These are phyloP conservation scores for Alternaria tenuissima DNA, from an alignment of 2,329 filamentous ascomycete species.

Conservation along the genomic window DNA sequence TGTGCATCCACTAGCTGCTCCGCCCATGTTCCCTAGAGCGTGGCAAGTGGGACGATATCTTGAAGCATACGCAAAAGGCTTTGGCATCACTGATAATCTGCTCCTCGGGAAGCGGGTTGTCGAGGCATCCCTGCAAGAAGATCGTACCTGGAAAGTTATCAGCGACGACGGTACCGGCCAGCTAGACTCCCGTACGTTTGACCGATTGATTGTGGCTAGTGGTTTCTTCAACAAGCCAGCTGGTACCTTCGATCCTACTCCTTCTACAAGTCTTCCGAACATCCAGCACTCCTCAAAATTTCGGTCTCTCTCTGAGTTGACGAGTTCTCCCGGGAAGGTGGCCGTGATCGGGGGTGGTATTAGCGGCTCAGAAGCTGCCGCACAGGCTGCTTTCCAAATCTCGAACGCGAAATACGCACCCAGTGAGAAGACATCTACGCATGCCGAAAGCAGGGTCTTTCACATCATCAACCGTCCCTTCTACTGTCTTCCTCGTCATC, in stretches of 20 bases:
- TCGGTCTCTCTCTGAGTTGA: constrained; percentile 31
- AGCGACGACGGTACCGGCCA: constrained; percentile 24
- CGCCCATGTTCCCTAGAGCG: constrained; percentile 75
- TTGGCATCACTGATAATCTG: constrained; percentile 61
- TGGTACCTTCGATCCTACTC: constrained; percentile 22
- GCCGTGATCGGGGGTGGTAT: constrained; percentile 82
- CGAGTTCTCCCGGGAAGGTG: constrained; percentile 62
- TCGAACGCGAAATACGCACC: constrained; percentile 69
- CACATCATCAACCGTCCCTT: constrained; percentile 74
- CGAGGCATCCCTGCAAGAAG: constrained; percentile 31
- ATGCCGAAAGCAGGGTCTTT: constrained; percentile 64
- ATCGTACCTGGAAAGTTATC: constrained; percentile 30
- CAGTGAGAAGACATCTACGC: constrained; percentile 29
- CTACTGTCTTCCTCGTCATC: constrained; percentile 71
- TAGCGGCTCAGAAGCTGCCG: constrained; percentile 80
- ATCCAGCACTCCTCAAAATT: constrained; percentile 44
- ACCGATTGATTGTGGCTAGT: constrained; percentile 75
- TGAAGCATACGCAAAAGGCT: constrained; percentile 67
- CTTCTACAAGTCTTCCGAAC: constrained; percentile 9
- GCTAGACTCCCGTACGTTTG: constrained; percentile 58
- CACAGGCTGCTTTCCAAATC: constrained; percentile 74
- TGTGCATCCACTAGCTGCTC: constrained; percentile 17
- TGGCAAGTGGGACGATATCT: constrained; percentile 81
- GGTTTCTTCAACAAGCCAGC: constrained; percentile 71
- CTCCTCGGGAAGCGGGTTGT: constrained; percentile 57